Conservation (phyloP, 257 asterid genomes). For the Solanum tarijense region DNA sequence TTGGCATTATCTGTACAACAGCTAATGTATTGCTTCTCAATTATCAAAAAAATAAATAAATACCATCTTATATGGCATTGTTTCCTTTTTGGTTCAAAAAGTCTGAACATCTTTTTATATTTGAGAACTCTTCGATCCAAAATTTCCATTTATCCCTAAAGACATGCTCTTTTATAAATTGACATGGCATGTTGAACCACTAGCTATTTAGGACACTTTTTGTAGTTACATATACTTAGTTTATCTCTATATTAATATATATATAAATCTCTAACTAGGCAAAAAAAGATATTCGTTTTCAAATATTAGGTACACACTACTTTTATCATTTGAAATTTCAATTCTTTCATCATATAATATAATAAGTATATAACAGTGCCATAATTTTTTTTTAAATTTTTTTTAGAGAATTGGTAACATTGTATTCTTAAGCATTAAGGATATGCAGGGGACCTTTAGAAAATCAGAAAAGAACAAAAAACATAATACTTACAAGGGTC, state of each 20-base stretch:
- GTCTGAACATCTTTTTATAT: neutral
- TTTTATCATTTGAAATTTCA: neutral
- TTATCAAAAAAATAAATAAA: no score
- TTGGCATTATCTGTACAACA: neutral
- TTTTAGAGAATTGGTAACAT: no score
- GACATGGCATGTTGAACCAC: neutral
- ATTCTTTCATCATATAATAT: neutral
- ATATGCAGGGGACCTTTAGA: neutral
- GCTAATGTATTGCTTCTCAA: neutral
- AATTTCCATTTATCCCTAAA: neutral
- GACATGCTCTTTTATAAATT: neutral
- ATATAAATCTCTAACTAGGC: neutral
- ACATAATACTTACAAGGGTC: neutral
- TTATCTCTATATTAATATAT: neutral
- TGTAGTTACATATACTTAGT: neutral
- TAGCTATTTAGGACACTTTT: neutral
- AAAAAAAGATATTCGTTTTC: neutral
- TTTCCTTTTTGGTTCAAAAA: neutral
- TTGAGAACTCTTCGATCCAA: neutral
- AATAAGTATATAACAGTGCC: neutral
- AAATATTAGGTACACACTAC: neutral
- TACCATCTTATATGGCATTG: neutral
- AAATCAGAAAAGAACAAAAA: neutral
- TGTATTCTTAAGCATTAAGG: neutral
- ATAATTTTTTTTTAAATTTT: neutral